Evolutionary conservation across 2,329 filamentous ascomycete genomes (phyloP).

Genomic region (Diaporthe citriasiana): DNA sequence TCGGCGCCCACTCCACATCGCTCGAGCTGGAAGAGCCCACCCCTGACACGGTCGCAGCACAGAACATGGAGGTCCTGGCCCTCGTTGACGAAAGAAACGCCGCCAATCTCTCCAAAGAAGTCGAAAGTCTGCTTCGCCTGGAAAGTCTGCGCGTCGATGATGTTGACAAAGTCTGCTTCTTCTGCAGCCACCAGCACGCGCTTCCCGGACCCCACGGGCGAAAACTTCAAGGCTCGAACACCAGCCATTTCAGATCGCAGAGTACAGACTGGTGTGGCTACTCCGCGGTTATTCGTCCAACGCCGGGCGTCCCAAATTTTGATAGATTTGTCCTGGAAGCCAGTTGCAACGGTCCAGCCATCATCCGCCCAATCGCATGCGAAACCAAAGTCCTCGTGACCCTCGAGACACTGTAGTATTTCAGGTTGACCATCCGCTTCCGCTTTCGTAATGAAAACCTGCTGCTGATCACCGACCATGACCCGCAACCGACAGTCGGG

Average conservation of each 20-base stretch:
- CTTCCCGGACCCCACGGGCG: constrained; percentile 76
- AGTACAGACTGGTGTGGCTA: constrained; percentile 63
- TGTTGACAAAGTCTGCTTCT: constrained; percentile 79
- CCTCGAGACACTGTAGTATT: constrained; percentile 68
- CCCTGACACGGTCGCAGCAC: constrained; percentile 75
- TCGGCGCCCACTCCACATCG: constrained; percentile 58
- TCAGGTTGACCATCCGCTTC: constrained; percentile 68
- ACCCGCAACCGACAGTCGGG: constrained; percentile 79
- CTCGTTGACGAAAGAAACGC: constrained; percentile 75
- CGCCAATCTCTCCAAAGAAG: constrained; percentile 82
- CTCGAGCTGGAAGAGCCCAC: constrained; percentile 76
- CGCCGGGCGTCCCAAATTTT: constrained; percentile 83
- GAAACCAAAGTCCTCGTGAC: constrained; percentile 80
- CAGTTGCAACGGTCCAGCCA: constrained; percentile 82
- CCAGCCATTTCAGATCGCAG: constrained; percentile 77
- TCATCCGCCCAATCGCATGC: constrained; percentile 86
- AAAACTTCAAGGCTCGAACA: constrained; percentile 79
- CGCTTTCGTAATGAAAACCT: constrained; percentile 77
- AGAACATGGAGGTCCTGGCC: constrained; percentile 78
- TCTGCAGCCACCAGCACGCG: constrained; percentile 80
- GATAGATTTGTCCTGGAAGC: constrained; percentile 80
- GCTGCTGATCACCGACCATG: constrained; percentile 77
- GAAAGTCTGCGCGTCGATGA: constrained; percentile 78
- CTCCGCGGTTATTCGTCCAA: constrained; percentile 70
- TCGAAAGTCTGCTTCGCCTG: constrained; percentile 77